Evolutionary conservation across 305 asterid genomes (phyloP).

Genomic region (Rubia tinctorum): DNA sequence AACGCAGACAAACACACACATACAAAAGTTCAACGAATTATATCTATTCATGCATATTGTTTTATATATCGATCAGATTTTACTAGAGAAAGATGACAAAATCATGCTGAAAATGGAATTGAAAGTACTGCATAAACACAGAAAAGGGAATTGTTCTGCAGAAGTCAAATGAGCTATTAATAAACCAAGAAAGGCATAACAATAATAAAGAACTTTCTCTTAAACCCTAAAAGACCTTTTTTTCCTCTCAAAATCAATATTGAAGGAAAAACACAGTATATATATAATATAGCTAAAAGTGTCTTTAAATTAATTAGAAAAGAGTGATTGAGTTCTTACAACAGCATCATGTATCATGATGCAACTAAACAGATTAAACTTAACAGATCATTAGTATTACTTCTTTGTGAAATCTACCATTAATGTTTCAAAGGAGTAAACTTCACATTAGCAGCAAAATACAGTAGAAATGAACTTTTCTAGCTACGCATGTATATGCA

Average conservation of each 20-base stretch:
- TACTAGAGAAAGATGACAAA: neutral
- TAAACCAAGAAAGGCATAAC: neutral
- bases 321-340: slow-evolving; percentile 16
- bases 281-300: neutral
- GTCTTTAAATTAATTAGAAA: slow-evolving; percentile 1
- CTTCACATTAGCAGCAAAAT: slow-evolving; percentile 12
- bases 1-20: neutral
- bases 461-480: neutral
- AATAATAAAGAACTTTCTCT: neutral
- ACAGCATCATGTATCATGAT: slow-evolving; percentile 3
- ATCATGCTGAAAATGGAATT: neutral
- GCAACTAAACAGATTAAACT: neutral
- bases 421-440: neutral
- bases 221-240: slow-evolving; percentile 7
- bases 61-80: neutral
- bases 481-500: slow-evolving; percentile 15
- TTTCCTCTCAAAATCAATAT: neutral
- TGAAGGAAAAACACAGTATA: neutral
- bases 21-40: neutral
- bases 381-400: slow-evolving; percentile 2
- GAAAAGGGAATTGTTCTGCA: neutral
- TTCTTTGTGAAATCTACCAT: slow-evolving; percentile 7
- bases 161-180: neutral
- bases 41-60: neutral
- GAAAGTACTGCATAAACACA: neutral